Evolutionary conservation across 1,284 basidiomycete genomes (phyloP), one percentile per base, ranked within the genome.

Genomic region (Pseudozyma tsukubaensis): DNA sequence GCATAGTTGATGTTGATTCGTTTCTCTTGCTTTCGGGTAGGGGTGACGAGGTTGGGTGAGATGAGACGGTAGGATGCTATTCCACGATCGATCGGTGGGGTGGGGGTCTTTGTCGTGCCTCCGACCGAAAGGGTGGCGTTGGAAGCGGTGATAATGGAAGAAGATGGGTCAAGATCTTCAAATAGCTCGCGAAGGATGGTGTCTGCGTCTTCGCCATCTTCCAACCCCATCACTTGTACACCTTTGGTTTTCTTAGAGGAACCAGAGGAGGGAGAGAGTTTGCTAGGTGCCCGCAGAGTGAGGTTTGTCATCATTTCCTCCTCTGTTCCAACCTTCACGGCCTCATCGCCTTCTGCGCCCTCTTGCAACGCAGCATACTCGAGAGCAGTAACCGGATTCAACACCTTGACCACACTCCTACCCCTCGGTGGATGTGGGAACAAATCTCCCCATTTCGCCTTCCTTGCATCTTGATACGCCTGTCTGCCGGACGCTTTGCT

Each of bases 401-500:
- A 11, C 18, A 57, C 65, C 37, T 60, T 64, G 21, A 73, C 43
- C 0, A 73, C 71, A 18, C 57, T 64, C 19, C 45, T 34, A 12
- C 37, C 14, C 1, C 65, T 50, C 3, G 60, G 19, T 1, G 71
- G 58, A 45, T 98, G 94, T 4, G 97, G 96, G 86, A 97, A 98
- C 12, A 94, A 87, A 84, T 99, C 97, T 12, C 97, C 97, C 94
- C 95, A 97, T 19, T 86, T 87, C 0, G 92, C 90, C 86, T 98
- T 98, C 48, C 96, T 90, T 1, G 95, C 94, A 83, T 99, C 97
- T 80, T 98, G 94, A 83, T 91, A 99, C 0, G 90, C 89, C 82
- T 98, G 95, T 84, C 94, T 95, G 9, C 95, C 95, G 85, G 94
- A 92, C 0, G 94, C 94, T 79, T 91, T 93, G 2, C 95, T 91